Base-by-base conservation (phyloP, 345 rosid species). In the Boechera divaricarpa region DNA sequence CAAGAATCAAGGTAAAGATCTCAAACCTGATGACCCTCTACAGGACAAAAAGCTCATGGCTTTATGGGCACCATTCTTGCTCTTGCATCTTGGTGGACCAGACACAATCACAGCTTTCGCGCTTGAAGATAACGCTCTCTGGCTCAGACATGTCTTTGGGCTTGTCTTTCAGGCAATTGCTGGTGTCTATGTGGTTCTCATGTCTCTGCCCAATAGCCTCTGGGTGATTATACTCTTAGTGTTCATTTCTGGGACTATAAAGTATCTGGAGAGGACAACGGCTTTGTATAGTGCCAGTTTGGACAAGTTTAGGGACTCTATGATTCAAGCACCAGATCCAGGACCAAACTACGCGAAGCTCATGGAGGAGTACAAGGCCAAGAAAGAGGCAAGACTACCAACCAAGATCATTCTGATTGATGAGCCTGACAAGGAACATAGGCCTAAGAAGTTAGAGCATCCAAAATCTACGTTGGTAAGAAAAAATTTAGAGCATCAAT, bases 21-120 rank as follows among this genome's bases (percentile, higher is more conserved):
- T 1, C 0, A 0, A 75, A 41, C 63, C 81, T 8, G 4, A 15
- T 2, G 59, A 32, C 10, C 15, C 72, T 45, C 75, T 61, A 1
- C 35, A 56, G 4, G 70, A 77, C 1, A 78, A 81, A 66, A 76
- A 82, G 15, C 83, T 91, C 29, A 28, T 88, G 67, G 89, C 88
- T 11, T 82, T 91, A 48, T 91, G 97, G 97, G 86, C 96, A 11
- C 87, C 93, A 0, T 90, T 90, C 79, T 79, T 90, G 52, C 69
- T 88, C 31, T 18, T 90, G 21, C 96, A 88, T 56, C 87, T 87
- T 5, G 93, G 91, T 7, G 93, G 93, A 0, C 91, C 90, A 0
- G 91, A 90, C 79, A 79, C 91, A 3, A 87, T 90, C 51, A 88
- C 96, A 6, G 87, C 90, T 0, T 83, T 85, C 2, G 80, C 93